Conservation (phyloP, 2,329 filamentous ascomycete genomes). For the Ascochyta fabae region DNA sequence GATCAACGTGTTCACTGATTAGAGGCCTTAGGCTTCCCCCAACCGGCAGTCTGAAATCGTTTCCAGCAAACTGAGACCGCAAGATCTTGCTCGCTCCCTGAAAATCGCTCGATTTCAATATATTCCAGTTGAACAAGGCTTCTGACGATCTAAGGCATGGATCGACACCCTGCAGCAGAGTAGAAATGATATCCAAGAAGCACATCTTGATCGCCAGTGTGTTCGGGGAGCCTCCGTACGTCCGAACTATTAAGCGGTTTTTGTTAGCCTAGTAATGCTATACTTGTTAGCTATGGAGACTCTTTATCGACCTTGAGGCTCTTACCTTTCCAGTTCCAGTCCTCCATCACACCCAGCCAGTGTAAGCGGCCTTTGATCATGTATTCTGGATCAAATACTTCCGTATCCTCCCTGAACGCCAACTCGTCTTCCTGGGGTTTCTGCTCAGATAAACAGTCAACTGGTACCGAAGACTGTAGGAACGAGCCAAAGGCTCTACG, state of each 20-base stretch:
- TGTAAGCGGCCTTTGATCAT: conserved; percentile 71
- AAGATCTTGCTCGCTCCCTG: neutral
- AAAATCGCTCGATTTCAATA: neutral
- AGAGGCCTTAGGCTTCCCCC: neutral
- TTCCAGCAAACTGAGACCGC: neutral
- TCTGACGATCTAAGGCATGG: neutral
- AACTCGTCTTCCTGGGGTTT: conserved; percentile 35
- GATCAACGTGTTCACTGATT: neutral
- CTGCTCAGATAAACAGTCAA: neutral
- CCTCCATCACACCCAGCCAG: conserved; percentile 75
- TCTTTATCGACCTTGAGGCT: neutral
- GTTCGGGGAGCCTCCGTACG: neutral
- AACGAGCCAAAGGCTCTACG: conserved; percentile 14
- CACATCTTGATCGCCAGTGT: neutral
- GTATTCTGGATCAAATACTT: conserved; percentile 62
- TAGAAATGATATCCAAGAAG: neutral
- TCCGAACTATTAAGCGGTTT: too few relatives aligned
- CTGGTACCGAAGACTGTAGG: neutral
- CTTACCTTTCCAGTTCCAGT: conserved; percentile 76
- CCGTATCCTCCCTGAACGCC: conserved; percentile 26
- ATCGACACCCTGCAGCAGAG: neutral
- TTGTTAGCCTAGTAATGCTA: conserved; percentile 8
- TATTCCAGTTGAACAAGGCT: neutral
- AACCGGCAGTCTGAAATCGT: neutral
- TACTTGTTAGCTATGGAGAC: neutral